Evolutionary conservation across 148 eudicot genomes (phyloP), one percentile per base, ranked within the genome.

Genomic region (Cornus kousa): DNA sequence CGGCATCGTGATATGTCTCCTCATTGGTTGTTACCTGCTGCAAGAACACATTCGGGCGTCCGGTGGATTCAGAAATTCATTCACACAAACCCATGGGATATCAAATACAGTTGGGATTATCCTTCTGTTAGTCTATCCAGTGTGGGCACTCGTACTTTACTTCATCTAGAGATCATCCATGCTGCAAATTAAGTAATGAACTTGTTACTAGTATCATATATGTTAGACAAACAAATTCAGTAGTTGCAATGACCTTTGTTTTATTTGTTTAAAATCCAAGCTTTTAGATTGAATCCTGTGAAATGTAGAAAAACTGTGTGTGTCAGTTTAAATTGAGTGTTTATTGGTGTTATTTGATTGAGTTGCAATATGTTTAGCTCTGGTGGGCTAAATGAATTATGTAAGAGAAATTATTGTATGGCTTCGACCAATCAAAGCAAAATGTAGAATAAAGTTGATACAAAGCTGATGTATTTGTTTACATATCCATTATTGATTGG

Each of bases 1-100:
- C 3, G 98, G 95, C 24, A 75, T 83, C 2, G 85, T 72, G 0
- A 78, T 93, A n/a, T 78, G 96, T 80, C 83, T 95, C 7, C 9
- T 75, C 9, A 93, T 95, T 22, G 96, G 94, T 20, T 95, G 98
- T 77, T 93, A 93, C 82, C 85, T 95, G 33, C 84, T 95, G 46
- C 98, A 95, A 86, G 96, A 95, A 77, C 98, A 95, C 86, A 88
- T 95, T 40, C 80, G 96, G 48, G 91, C 92, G 16, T 84, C 94
- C 0, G 98, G 98, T 39, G 97, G 98, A 68, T 83, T 93, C 76
- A 76, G 94, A 53, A 91, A 90, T 70, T 91, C 98, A 28, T 87
- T 95, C 81, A 93, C 94, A 3, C 90, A 88, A 71, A 84, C 86
- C 78, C 87, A 88, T 77, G 98, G 98, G 60, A 81, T 95, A 62